phyloP scores from a whole-genome alignment of 345 rosid genomes.

The Microcos paniculata region DNA sequence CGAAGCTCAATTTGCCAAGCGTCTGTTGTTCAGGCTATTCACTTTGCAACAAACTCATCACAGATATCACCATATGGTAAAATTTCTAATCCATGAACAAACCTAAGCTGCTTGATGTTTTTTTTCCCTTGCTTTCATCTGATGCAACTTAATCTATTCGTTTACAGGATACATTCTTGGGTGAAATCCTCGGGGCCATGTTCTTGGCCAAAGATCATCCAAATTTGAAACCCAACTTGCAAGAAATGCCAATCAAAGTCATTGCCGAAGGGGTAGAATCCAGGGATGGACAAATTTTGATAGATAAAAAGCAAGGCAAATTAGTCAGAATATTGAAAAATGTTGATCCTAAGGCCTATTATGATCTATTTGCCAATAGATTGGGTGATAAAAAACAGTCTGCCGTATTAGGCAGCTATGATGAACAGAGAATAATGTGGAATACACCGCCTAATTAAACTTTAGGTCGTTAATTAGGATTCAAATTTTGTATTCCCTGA shows the following conservation, averaged over 20 bases:
- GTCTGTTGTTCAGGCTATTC: constrained; percentile 52
- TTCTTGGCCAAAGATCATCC: constrained; percentile 42
- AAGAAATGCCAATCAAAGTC: constrained; percentile 45
- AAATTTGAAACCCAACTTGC: constrained; percentile 37
- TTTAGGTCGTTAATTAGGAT: background rate
- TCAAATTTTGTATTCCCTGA: background rate
- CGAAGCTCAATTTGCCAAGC: constrained; percentile 50
- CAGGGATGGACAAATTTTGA: constrained; percentile 50
- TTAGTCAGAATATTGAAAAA: constrained; percentile 42
- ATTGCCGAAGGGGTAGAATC: constrained; percentile 55
- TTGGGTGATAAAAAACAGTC: constrained; percentile 55
- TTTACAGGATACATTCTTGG: constrained; percentile 69
- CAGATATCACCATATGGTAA: constrained; percentile 72
- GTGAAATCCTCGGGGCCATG: constrained; percentile 83
- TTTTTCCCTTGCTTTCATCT: background rate
- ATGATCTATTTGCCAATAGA: constrained; percentile 42
- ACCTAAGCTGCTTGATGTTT: background rate
- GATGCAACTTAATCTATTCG: constrained; percentile 1
- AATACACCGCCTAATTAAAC: constrained; percentile 39
- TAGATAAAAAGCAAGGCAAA: constrained; percentile 43
- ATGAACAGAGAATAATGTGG: constrained; percentile 70
- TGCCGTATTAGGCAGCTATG: constrained; percentile 71
- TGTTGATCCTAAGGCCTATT: constrained; percentile 40
- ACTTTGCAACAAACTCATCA: constrained; percentile 42
- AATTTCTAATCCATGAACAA: background rate